phyloP scores from a whole-genome alignment of 140 eudicot species.

The Stevia rebaudiana region DNA sequence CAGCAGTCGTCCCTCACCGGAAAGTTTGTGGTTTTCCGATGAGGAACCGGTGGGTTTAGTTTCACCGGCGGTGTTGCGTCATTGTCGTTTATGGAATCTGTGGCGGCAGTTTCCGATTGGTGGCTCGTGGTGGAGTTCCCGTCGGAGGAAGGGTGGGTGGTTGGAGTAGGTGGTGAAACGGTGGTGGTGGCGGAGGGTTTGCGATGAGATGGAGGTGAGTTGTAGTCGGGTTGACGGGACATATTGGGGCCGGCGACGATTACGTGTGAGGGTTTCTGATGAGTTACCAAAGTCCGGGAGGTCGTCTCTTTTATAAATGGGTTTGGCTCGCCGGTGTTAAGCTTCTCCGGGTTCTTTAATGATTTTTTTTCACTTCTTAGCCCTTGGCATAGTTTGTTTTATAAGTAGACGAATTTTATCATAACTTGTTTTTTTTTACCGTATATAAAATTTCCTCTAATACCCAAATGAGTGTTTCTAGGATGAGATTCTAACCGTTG shows the following conservation, averaged over 20 bases:
- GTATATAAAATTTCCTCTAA: no score
- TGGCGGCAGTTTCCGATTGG: constrained; percentile 24
- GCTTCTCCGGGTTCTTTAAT: not conserved
- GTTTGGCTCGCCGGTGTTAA: constrained; percentile 12
- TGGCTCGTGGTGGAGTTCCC: constrained; percentile 23
- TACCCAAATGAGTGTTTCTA: no score
- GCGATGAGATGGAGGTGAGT: not conserved
- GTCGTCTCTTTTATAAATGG: constrained; percentile 12
- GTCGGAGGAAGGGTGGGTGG: constrained; percentile 22
- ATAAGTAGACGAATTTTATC: no score
- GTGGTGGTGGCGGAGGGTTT: constrained; percentile 12
- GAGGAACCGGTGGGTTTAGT: not conserved
- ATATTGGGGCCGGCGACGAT: constrained; percentile 26
- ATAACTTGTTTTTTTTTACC: no score
- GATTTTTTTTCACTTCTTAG: not conserved
- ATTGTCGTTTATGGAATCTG: constrained; percentile 24
- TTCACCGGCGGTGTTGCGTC: not conserved
- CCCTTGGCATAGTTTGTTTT: not conserved
- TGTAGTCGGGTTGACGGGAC: constrained; percentile 22
- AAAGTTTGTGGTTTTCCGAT: constrained; percentile 1
- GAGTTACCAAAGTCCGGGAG: constrained; percentile 1
- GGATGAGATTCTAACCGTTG: no score
- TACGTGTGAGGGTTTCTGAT: constrained; percentile 18
- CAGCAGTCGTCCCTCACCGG: constrained; percentile 60
- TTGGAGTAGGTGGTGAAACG: constrained; percentile 13